These are phyloP conservation scores for Diutina sp. DNA, from an alignment of 1,139 yeast species.

Conservation along the genomic window DNA sequence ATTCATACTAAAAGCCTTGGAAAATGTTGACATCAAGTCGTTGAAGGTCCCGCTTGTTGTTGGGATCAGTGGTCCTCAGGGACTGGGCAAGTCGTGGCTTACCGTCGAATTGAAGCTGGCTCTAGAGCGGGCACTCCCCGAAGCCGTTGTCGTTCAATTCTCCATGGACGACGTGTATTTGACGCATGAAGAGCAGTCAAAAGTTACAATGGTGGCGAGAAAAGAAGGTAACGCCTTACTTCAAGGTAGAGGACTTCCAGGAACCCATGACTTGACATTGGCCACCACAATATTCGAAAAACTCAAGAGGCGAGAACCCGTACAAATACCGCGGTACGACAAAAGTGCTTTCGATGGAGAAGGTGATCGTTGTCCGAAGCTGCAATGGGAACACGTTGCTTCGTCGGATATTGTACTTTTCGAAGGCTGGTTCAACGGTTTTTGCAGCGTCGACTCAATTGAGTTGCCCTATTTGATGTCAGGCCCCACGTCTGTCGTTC, in stretches of 20 bases:
- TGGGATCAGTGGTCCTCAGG: constrained; percentile 84
- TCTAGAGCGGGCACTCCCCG: constrained; percentile 22
- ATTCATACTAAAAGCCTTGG: neutral
- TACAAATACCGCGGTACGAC: constrained; percentile 60
- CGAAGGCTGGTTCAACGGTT: constrained; percentile 96
- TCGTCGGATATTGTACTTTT: constrained; percentile 48
- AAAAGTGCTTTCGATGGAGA: constrained; percentile 61
- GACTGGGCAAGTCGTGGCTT: constrained; percentile 77
- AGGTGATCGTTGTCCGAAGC: constrained; percentile 53
- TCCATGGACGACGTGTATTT: constrained; percentile 85
- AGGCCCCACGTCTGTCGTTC: constrained; percentile 11
- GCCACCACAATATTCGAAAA: constrained; percentile 14
- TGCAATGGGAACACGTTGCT: constrained; percentile 23
- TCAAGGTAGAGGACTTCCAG: constrained; percentile 83
- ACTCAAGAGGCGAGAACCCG: constrained; percentile 9
- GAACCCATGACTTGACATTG: constrained; percentile 68
- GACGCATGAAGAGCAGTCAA: constrained; percentile 43
- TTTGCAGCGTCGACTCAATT: constrained; percentile 23
- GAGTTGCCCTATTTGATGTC: constrained; percentile 11
- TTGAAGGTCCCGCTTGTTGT: constrained; percentile 37
- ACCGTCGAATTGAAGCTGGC: constrained; percentile 30
- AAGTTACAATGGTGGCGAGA: constrained; percentile 5
- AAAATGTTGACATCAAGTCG: constrained; percentile 2
- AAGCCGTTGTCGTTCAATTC: constrained; percentile 36
- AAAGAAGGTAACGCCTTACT: constrained; percentile 37